Percentiles rank a stretch among this genome's conserved stretches.
These are phyloP conservation scores for Fusarium sp. DNA, from an alignment of 2,329 filamentous ascomycete species.

Conservation along the genomic window DNA sequence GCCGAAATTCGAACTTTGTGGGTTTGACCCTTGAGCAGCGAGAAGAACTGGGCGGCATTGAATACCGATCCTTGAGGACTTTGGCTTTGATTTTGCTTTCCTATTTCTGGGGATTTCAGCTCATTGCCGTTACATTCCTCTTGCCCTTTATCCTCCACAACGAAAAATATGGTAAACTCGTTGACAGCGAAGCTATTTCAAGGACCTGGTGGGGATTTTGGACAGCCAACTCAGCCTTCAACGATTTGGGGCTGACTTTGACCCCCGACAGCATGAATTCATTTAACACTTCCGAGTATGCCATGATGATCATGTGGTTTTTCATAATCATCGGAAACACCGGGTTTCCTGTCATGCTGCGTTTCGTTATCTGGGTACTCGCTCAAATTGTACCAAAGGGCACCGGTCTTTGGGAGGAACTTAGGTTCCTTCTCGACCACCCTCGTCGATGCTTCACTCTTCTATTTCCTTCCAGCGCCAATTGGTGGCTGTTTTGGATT, in stretches of 20 bases:
- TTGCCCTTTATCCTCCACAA: conserved; percentile 83
- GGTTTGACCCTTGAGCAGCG: conserved; percentile 90
- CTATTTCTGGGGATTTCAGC: conserved; percentile 88
- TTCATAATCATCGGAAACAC: conserved; percentile 96
- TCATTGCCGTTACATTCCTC: conserved; percentile 79
- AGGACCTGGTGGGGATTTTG: conserved; percentile 94
- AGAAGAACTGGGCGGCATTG: conserved; percentile 95
- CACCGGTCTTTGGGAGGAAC: conserved; percentile 86
- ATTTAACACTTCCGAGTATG: conserved; percentile 82
- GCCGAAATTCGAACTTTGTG: conserved; percentile 91
- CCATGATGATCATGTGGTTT: conserved; percentile 82
- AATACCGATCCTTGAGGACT: conserved; percentile 92
- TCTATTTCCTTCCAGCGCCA: conserved; percentile 88
- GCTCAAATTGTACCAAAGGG: conserved; percentile 74
- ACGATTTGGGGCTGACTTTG: conserved; percentile 93
- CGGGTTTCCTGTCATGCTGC: conserved; percentile 93
- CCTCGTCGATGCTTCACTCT: conserved; percentile 96
- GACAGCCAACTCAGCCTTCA: conserved; percentile 88
- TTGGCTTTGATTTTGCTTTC: conserved; percentile 80
- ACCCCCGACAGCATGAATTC: conserved; percentile 95
- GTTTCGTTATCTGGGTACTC: conserved; percentile 88
- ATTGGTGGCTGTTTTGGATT: conserved; percentile 95
- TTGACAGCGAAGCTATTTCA: conserved; percentile 72
- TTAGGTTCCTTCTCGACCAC: conserved; percentile 92
- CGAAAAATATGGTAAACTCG: conserved; percentile 71